phyloP scores from a whole-genome alignment of 192 early-diverging fungal species.

The Jimgerdemannia lactiflua region DNA sequence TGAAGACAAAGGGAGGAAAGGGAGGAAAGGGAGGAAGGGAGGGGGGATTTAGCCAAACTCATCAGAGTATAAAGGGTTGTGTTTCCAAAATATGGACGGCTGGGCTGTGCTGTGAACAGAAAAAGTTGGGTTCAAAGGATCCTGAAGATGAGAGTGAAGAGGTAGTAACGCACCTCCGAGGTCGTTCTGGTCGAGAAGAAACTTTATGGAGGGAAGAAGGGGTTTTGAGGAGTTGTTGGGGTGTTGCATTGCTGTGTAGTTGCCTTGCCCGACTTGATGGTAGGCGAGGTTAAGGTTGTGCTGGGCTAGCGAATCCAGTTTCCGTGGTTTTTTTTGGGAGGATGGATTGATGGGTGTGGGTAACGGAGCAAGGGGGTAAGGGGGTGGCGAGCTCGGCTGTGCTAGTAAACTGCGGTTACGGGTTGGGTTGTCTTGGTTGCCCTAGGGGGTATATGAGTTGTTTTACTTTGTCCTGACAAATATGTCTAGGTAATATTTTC shows the following conservation, averaged over 20 bases:
- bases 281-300: background rate
- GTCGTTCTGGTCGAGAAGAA: background rate
- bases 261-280: background rate
- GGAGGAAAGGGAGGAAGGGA: too few relatives aligned
- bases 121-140: too few relatives aligned
- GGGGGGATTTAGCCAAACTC: too few relatives aligned
- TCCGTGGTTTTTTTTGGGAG: background rate
- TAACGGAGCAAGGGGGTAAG: background rate
- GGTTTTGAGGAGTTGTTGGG: background rate
- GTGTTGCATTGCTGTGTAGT: background rate
- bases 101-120: too few relatives aligned
- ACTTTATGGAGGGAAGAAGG: background rate
- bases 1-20: background rate
- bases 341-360: background rate
- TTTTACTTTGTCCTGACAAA: too few relatives aligned
- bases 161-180: background rate
- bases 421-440: too few relatives aligned
- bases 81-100: too few relatives aligned
- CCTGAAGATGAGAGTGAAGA: background rate
- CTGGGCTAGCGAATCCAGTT: background rate
- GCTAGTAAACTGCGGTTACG: too few relatives aligned
- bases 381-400: too few relatives aligned
- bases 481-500: too few relatives aligned
- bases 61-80: too few relatives aligned
- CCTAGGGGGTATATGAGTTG: too few relatives aligned